phyloP scores from a whole-genome alignment of 1,284 basidiomycete genomes.

The Kalmanozyma brasiliensis region DNA sequence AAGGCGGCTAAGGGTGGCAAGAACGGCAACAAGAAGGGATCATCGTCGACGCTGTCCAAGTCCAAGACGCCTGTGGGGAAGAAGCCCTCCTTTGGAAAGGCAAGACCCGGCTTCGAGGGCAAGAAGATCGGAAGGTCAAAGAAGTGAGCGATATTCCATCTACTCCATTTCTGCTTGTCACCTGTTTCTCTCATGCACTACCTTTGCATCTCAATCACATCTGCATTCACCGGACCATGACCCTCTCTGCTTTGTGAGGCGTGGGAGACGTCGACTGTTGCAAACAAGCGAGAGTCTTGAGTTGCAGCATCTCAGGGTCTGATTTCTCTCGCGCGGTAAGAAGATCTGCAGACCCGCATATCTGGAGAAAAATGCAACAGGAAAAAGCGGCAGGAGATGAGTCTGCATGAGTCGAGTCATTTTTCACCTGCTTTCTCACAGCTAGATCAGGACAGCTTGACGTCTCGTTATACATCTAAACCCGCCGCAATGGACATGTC shows the following conservation, averaged over 20 bases:
- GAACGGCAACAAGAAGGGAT: conserved; percentile 35
- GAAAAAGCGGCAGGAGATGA: not conserved
- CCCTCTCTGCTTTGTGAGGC: too few relatives aligned
- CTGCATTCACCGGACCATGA: too few relatives aligned
- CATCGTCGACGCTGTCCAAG: conserved; percentile 26
- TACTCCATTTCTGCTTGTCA: too few relatives aligned
- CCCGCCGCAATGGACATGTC: too few relatives aligned
- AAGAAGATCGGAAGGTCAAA: conserved; percentile 48
- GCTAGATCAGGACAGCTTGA: too few relatives aligned
- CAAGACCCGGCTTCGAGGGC: conserved; percentile 61
- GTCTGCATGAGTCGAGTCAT: too few relatives aligned
- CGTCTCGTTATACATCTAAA: too few relatives aligned
- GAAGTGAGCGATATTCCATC: conserved; percentile 11
- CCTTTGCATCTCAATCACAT: conserved; percentile 3
- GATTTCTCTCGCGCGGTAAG: conserved; percentile 36
- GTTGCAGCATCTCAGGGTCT: too few relatives aligned
- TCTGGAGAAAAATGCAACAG: not conserved
- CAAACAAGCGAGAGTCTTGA: too few relatives aligned
- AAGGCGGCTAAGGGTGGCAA: conserved; percentile 51
- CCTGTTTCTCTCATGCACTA: not conserved
- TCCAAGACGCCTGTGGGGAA: conserved; percentile 43
- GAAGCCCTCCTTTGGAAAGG: conserved; percentile 45
- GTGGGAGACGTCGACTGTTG: too few relatives aligned
- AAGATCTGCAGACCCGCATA: conserved; percentile 13
- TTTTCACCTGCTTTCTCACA: too few relatives aligned